Evolutionary conservation across 148 eudicot species (phyloP), one percentile per base, ranked within the genome.

Genomic region (Vaccinium myrtillus): DNA sequence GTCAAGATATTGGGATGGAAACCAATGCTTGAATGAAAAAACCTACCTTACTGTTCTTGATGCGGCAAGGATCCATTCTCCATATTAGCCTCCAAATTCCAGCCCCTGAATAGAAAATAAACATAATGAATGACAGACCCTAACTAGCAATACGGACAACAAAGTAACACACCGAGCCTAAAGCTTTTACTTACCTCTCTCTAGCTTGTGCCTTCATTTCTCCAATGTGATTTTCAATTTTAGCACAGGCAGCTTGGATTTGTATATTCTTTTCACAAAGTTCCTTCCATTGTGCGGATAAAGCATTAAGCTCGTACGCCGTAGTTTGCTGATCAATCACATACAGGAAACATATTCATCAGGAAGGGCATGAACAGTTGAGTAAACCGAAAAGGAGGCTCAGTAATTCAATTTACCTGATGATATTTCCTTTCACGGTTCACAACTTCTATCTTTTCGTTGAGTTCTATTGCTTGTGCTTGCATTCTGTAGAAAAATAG

Each of bases 261-360:
- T 93, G 90, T 30, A 97, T 92, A 84, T 97, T 97, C 86, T 97
- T 97, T 87, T 90, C 78, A 88, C 95, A 95, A 15, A 97, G 93
- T 88, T 94, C 99, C 90, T 89, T 95, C 98, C 98, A 97, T 89
- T 97, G 99, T 82, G 94, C 90, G 56, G 98, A 94, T 84, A 97
- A 88, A 70, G 92, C 98, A 88, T 88, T 90, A 36, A 95, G 91
- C 97, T 95, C 99, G 61, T 90, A 89, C 43, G 95, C 98, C 69
- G 98, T 94, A 83, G 90, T 95, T 97, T 95, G 96, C 99, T 97
- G 93, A 87, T 83, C 80, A 92, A 83, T 74, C 46, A 78, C 81
- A 51, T n/a, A 70, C 67, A 55, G 16, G 30, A 74, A 59, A 12
- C 9, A 81, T 23, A 61, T 21, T 65, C 63, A 82, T 54, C 43